Conservation (phyloP, 768 basidiomycete genomes). For the Chlorophyllum brunneum region DNA sequence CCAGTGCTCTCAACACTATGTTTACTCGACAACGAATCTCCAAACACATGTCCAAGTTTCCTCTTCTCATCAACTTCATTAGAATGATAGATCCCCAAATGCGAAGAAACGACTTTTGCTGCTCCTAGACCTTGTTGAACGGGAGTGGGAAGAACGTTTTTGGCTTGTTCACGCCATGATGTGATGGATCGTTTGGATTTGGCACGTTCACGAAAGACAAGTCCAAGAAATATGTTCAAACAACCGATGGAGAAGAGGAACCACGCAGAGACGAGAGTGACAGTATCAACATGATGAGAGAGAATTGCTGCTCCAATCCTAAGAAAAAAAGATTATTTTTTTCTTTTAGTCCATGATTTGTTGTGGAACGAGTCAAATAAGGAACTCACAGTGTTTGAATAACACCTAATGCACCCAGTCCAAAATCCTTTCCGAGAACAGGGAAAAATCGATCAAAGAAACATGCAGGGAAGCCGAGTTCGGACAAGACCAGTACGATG, state of each 20-base stretch:
- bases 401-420: conserved; percentile 81
- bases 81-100: not conserved
- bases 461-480: conserved; percentile 72
- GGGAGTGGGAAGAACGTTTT: conserved; percentile 50
- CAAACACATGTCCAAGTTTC: conserved; percentile 8
- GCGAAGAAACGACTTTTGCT: conserved; percentile 15
- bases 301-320: conserved; percentile 69
- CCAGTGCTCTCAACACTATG: conserved; percentile 13
- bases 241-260: conserved; percentile 82
- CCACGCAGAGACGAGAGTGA: conserved; percentile 85
- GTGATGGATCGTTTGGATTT: conserved; percentile 66
- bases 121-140: conserved; percentile 17
- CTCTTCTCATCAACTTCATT: conserved; percentile 11
- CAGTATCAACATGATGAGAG: conserved; percentile 75
- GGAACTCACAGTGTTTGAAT: conserved; percentile 75
- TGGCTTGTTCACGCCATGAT: conserved; percentile 58
- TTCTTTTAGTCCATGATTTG: not conserved
- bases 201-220: conserved; percentile 69
- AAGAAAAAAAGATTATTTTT: too few species aligned
- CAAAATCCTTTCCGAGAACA: conserved; percentile 78
- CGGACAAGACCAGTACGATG: conserved; percentile 76
- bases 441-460: conserved; percentile 88
- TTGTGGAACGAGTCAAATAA: too few species aligned
- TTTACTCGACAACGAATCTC: conserved; percentile 8
- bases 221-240: conserved; percentile 76